Evolutionary conservation across 139 green algal genomes (phyloP), one percentile per base, ranked within the genome.

Genomic region (Volvox africanus): DNA sequence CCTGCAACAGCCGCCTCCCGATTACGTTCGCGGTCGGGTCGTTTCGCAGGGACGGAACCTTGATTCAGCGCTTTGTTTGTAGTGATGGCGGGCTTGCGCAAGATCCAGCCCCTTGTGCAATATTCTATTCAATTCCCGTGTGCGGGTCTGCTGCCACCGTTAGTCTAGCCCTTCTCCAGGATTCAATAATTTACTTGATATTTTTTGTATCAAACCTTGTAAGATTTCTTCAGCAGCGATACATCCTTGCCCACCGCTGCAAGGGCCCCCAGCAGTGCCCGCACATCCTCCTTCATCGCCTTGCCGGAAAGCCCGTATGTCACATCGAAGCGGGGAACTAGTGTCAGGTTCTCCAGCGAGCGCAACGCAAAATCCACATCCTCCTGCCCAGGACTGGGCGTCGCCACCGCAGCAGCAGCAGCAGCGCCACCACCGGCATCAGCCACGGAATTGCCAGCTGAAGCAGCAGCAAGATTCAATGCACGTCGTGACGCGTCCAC

Each of bases 271-370:
- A 68, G 33, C 61, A 91, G 16, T 26, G 24, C 87, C 61, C 76
- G 61, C 61, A 91, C 35, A 19, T 79, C 61, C 32, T 91, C 87
- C 87, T 86, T 85, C 28, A 80, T 32, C 1, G 12, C 77, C 87
- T 86, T 90, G 73, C n/a, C 61, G 11, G 1, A 18, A 75, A 86
- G 22, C 1, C 50, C 76, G 75, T 86, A 91, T 26, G 62, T 86
- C 61, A 86, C 44, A 24, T 85, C 87, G 24, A 91, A 91, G 0
- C 87, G 87, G 32, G 35, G 76, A n/a, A 91, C 87, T 22, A 21
- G 17, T 77, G 75, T 50, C 76, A 91, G 76, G 18, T 24, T 50
- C 87, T 91, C 87, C 24, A 91, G 87, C 22, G 32, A 32, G 33
- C 24, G 22, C 55, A 50, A 21, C 61, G 55, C 87, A 26, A 36